A percentile compares a stretch with the other conserved stretches of the same genome.
Conservation (phyloP, 805 yeast genomes). For the Wickerhamomyces canadensis region DNA sequence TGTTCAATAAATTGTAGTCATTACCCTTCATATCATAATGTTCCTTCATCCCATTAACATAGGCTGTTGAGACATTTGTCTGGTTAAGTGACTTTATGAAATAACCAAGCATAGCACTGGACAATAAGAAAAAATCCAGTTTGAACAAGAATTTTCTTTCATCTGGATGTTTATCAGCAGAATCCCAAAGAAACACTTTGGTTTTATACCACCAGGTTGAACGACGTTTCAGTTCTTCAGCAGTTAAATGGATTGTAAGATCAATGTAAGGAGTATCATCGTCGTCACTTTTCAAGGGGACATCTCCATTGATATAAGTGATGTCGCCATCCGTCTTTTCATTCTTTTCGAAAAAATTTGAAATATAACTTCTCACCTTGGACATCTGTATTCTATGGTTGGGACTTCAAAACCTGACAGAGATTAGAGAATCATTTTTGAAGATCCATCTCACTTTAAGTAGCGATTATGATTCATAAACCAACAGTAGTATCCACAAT, state of each 20-base stretch:
- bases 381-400: too few relatives aligned
- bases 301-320: too few relatives aligned
- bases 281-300: too few relatives aligned
- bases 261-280: background rate
- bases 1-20: constrained; percentile 37
- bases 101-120: constrained; percentile 38
- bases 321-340: too few relatives aligned
- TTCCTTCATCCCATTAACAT: constrained; percentile 42
- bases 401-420: too few relatives aligned
- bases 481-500: too few relatives aligned
- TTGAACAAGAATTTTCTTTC: constrained; percentile 30
- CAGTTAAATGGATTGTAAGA: background rate
- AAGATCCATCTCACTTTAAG: too few relatives aligned
- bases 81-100: constrained; percentile 39
- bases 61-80: constrained; percentile 39
- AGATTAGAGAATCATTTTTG: too few relatives aligned
- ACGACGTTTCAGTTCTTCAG: background rate
- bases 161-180: constrained; percentile 27
- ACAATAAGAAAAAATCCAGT: constrained; percentile 33
- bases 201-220: background rate
- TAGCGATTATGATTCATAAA: too few relatives aligned
- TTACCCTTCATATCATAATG: constrained; percentile 32
- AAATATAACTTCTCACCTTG: too few relatives aligned
- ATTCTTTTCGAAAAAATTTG: too few relatives aligned
- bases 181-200: constrained; percentile 22